A percentile compares a stretch with the other conserved stretches of the same genome.
phyloP scores from a whole-genome alignment of 1,284 basidiomycete genomes.

The Porogramme epimiltina region DNA sequence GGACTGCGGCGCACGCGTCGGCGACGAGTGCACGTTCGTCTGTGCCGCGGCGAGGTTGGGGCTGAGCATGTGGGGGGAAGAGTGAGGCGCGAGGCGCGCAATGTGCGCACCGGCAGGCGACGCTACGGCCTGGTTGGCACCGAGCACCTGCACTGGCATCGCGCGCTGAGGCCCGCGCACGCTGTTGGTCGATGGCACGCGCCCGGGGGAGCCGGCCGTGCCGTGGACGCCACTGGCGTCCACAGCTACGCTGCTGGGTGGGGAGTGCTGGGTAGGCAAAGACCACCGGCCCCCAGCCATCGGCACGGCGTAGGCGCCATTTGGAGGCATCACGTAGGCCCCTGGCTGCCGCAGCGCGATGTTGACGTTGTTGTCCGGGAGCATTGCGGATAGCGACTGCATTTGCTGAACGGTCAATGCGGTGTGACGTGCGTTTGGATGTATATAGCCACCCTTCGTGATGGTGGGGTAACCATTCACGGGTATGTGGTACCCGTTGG shows the following conservation, averaged over 20 bases:
- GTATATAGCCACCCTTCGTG: conserved; percentile 36
- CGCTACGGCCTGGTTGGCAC: conserved; percentile 38
- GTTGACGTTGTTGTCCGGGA: conserved; percentile 39
- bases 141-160: conserved; percentile 35
- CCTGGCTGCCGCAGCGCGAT: conserved; percentile 31
- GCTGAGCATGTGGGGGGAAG: conserved; percentile 55
- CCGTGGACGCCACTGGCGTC: conserved; percentile 36
- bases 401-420: conserved; percentile 54
- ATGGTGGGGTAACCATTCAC: conserved; percentile 40
- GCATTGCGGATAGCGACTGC: conserved; percentile 40
- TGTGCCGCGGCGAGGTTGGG: conserved; percentile 47
- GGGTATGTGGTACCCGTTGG: conserved; percentile 48
- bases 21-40: conserved; percentile 46
- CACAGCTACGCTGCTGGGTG: conserved; percentile 26
- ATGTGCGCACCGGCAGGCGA: conserved; percentile 29
- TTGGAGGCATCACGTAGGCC: conserved; percentile 34
- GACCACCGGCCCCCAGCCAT: conserved; percentile 44
- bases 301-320: conserved; percentile 43
- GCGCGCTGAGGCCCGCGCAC: conserved; percentile 36
- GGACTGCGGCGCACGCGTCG: conserved; percentile 56
- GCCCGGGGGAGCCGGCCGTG: conserved; percentile 36
- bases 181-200: conserved; percentile 59
- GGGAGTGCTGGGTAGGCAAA: conserved; percentile 18
- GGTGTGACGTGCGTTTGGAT: conserved; percentile 33
- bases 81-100: conserved; percentile 36